Evolutionary conservation across 768 basidiomycete species (phyloP).

Genomic region (Boletus insuetus): DNA sequence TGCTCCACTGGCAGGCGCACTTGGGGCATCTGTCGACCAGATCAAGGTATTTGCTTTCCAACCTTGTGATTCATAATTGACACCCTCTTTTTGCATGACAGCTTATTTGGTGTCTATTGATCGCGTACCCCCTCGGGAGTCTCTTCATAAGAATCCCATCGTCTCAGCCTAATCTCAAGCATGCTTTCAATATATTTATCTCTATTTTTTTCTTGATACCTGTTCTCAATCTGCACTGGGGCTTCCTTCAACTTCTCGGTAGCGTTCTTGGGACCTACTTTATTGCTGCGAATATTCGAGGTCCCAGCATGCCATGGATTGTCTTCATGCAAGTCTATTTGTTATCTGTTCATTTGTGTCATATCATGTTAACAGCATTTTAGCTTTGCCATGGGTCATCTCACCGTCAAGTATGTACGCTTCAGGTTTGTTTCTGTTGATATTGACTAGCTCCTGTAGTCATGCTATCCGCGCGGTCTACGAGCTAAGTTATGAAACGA

Average conservation of each 20-base stretch:
- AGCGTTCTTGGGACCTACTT: conserved; percentile 75
- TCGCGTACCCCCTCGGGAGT: conserved; percentile 91
- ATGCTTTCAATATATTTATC: conserved; percentile 75
- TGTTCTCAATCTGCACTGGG: conserved; percentile 67
- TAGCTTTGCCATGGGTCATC: conserved; percentile 86
- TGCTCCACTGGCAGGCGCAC: conserved; percentile 50
- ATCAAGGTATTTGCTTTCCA: conserved; percentile 55
- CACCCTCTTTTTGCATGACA: conserved; percentile 31
- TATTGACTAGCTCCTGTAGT: conserved; percentile 34
- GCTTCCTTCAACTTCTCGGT: conserved; percentile 71
- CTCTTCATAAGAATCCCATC: conserved; percentile 81
- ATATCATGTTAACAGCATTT: neutral
- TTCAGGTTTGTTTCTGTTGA: neutral
- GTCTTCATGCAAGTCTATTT: conserved; percentile 62
- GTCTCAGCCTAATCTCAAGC: conserved; percentile 61
- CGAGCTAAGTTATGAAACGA: conserved; percentile 63
- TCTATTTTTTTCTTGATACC: conserved; percentile 77
- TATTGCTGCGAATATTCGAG: conserved; percentile 55
- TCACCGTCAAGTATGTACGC: conserved; percentile 77
- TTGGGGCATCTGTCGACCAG: conserved; percentile 77
- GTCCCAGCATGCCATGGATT: conserved; percentile 85
- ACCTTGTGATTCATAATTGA: neutral
- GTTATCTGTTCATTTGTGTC: neutral
- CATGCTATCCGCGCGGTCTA: conserved; percentile 66
- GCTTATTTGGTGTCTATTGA: conserved; percentile 84